Conservation (phyloP, 2,329 filamentous ascomycete genomes). For the Geoglossum cookeanum region DNA sequence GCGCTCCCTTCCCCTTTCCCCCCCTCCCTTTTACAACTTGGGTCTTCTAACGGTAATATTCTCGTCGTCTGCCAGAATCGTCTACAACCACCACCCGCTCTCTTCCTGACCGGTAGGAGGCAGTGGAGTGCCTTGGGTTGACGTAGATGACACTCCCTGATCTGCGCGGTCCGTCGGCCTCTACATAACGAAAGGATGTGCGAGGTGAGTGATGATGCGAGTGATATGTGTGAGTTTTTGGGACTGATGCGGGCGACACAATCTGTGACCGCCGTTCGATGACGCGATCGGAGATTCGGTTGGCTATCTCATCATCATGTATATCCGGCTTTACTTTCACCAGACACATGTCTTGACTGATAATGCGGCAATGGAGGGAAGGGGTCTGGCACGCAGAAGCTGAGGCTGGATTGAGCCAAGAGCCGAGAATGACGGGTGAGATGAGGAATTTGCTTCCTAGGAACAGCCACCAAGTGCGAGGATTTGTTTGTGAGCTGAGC, state of each 20-base stretch:
- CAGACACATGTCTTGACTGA: conserved; percentile 11
- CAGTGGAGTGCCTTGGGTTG: conserved; percentile 1
- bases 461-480: background rate
- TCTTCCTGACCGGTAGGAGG: conserved; percentile 5
- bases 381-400: background rate
- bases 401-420: background rate
- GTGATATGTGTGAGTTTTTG: too few relatives aligned
- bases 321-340: conserved; percentile 14
- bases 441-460: background rate
- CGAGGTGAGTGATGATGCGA: background rate
- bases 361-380: background rate
- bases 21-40: too few relatives aligned
- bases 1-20: background rate
- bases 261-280: conserved; percentile 7
- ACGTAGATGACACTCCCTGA: conserved; percentile 9
- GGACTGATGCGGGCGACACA: background rate
- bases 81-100: conserved; percentile 12
- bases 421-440: background rate
- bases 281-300: conserved; percentile 8
- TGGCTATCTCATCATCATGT: conserved; percentile 11
- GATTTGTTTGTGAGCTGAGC: background rate
- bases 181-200: background rate
- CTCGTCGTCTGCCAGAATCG: conserved; percentile 8
- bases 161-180: conserved; percentile 9
- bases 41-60: conserved; percentile 4